Evolutionary conservation across 164 flowering plant genomes (phyloP), one percentile per base, ranked within the genome.

Genomic region (Protea cynaroides): DNA sequence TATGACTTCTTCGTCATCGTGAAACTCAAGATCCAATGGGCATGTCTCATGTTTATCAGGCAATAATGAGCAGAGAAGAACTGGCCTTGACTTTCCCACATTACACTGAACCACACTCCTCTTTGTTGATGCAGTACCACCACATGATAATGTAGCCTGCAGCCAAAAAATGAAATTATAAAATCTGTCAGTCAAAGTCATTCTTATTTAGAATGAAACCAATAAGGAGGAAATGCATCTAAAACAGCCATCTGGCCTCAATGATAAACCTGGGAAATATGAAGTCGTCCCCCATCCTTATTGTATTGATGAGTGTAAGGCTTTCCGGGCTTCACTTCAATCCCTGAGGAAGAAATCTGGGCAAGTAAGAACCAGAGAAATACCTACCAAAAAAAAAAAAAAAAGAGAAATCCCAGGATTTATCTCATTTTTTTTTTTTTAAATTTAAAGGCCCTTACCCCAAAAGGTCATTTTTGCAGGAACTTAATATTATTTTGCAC

Each of bases 21-120:
- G 90, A 61, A 90, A 87, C 65, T 89, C 94, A 61, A 88, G 86
- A 78, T 87, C 74, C 79, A 95, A 69, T 0, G 86, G 53, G 62
- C 89, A 89, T 0, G 78, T 76, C 59, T 95, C 99, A 18, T 38
- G 63, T 66, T 78, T 83, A 9, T 79, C 82, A 0, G 94, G 97
- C 29, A 86, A 73, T 73, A 95, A 75, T 0, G 90, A 74, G 62
- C 99, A 95, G 63, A 95, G 59, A 58, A 75, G 77, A 59, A 92
- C 67, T 0, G 96, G 91, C 56, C 49, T 69, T 59, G 78, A 80
- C 25, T 84, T 81, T 22, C 92, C 93, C 5, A 84, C 81, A 17
- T 74, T 73, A 72, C 96, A 88, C 63, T 88, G 90, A 63, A 94
- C 66, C 25, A 82, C 67, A 68, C 80, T 74, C 80, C 72, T 92